Evolutionary conservation across 2,329 filamentous ascomycete genomes (phyloP).

Genomic region (Nemania sp.): DNA sequence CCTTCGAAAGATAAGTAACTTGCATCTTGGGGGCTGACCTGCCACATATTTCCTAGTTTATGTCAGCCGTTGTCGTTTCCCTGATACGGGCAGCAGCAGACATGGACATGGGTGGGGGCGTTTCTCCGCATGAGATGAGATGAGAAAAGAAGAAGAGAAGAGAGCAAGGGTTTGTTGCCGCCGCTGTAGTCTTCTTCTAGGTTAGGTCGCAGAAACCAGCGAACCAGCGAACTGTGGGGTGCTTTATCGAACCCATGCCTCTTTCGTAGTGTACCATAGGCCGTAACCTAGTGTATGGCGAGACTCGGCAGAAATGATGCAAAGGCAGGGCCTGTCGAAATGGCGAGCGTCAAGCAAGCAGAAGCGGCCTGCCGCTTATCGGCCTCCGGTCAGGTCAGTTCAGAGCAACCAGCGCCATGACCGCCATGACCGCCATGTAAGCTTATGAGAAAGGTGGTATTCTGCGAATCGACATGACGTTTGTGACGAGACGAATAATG

Average conservation of each 20-base stretch:
- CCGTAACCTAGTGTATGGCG: not conserved
- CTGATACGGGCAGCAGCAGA: not conserved
- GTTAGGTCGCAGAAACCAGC: not conserved
- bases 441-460: constrained; percentile 14
- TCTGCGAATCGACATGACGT: not conserved
- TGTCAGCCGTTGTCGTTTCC: not conserved
- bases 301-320: not conserved
- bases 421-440: constrained; percentile 3
- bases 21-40: not conserved
- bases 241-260: not conserved
- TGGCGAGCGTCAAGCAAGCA: not conserved
- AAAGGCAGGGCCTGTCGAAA: not conserved
- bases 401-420: not conserved
- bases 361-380: constrained; percentile 12
- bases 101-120: too few relatives aligned
- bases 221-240: not conserved
- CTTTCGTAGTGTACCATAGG: not conserved
- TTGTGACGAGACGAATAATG: constrained; percentile 7
- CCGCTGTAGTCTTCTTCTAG: not conserved
- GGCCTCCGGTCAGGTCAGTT: not conserved
- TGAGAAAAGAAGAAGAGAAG: too few relatives aligned
- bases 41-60: not conserved
- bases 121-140: not conserved
- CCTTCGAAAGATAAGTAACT: not conserved
- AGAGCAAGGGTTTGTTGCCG: not conserved